A percentile compares a stretch with the other conserved stretches of the same genome.
These are phyloP conservation scores for Suillus bovinus DNA, from an alignment of 768 basidiomycete genomes.

Conservation along the genomic window DNA sequence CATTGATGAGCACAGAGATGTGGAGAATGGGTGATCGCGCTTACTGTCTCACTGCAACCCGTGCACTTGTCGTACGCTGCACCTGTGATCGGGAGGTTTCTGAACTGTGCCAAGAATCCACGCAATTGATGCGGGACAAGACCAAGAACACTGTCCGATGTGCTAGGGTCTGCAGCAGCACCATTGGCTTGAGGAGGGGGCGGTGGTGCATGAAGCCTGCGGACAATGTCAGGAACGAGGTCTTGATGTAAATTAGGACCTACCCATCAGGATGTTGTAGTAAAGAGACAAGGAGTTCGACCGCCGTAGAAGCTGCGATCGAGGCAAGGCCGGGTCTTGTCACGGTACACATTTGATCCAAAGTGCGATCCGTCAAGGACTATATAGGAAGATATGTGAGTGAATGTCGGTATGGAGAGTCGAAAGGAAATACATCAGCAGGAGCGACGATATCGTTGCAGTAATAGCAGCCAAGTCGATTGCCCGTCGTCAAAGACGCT, in stretches of 20 bases:
- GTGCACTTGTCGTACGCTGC: conserved; percentile 87
- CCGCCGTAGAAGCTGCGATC: conserved; percentile 89
- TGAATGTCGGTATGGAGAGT: not conserved
- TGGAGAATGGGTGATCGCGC: conserved; percentile 20
- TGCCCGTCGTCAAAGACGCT: conserved; percentile 33
- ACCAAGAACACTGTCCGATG: conserved; percentile 65
- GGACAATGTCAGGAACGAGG: conserved; percentile 17
- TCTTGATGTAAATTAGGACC: conserved; percentile 15
- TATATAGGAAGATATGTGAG: conserved; percentile 17
- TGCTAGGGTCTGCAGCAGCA: conserved; percentile 25
- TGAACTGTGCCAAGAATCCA: conserved; percentile 86
- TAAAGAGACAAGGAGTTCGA: conserved; percentile 87
- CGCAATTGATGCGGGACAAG: conserved; percentile 93
- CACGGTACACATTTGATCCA: conserved; percentile 99
- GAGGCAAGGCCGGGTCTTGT: conserved; percentile 93
- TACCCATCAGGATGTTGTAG: conserved; percentile 91
- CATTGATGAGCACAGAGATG: not conserved
- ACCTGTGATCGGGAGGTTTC: conserved; percentile 81
- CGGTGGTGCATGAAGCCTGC: conserved; percentile 65
- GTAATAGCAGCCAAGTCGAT: conserved; percentile 88
- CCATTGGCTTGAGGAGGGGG: conserved; percentile 49
- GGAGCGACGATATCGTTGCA: conserved; percentile 99
- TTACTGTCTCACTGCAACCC: conserved; percentile 81
- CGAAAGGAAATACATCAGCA: conserved; percentile 66
- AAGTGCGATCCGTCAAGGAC: conserved; percentile 83